Base-by-base conservation (phyloP, 352 stramenopile genomes). In the Phytopythium vexans region DNA sequence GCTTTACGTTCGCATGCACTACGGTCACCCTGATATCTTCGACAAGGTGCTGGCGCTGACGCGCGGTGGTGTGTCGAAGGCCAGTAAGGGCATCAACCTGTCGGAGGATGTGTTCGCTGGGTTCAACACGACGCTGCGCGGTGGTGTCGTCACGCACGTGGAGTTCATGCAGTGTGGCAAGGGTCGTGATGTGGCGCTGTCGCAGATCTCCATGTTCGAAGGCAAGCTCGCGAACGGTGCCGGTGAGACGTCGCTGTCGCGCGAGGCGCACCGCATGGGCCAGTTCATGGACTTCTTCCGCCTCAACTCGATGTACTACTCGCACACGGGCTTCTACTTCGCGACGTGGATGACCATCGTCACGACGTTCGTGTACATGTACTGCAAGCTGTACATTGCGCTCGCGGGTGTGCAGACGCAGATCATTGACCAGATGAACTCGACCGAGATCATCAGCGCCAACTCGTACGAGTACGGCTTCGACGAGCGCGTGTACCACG, bases 141-240 rank as follows among this genome's bases (percentile, higher is more conserved):
- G 84, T 27, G 84, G 84, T 11, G 73, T 91, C 9, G 64, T 92
- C 1, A 92, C 80, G 0, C 84, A 94, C 58, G 80, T 90, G 21
- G 84, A 94, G 57, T 92, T 91, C 57, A 90, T 92, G 77, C 84
- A 94, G 64, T 93, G 83, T 69, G 83, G 83, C 48, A 93, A 93
- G 54, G 83, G 83, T 48, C 78, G 79, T 64, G 83, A 93, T 72
- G 83, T 93, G 41, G 83, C 83, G 57, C 64, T 93, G 1, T 90
- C 81, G 8, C 83, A 93, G 53, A 93, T 93, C 31, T 92, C 83
- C 27, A 90, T 93, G 81, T 93, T 93, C 49, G 83, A 93, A 60
- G 82, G 81, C 49, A 94, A 94, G 64, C 62, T 94, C 36, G 83
- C 81, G 0, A 94, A 94, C 62, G 83, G 83, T 55, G 82, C 81